Evolutionary conservation across 371 early-diverging fungal species (phyloP).

Genomic region (Syncephalastrum monosporum): DNA sequence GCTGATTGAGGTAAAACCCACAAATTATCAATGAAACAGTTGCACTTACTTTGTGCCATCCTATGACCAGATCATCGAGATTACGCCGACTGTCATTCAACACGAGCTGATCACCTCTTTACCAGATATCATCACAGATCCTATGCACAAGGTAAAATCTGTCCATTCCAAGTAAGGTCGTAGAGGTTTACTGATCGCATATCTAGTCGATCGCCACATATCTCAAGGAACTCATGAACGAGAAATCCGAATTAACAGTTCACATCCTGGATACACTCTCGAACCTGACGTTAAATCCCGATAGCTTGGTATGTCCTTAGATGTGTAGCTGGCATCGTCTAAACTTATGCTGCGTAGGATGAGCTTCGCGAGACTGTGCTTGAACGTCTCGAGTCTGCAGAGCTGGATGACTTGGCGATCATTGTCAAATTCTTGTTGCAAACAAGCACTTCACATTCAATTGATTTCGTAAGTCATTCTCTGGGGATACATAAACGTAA

Average conservation of each 20-base stretch:
- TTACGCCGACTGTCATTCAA: constrained; percentile 67
- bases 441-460: constrained; percentile 50
- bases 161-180: neutral
- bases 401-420: constrained; percentile 68
- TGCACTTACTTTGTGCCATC: neutral
- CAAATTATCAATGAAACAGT: neutral
- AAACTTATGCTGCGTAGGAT: constrained; percentile 18
- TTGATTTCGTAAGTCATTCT: constrained; percentile 25
- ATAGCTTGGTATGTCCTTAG: constrained; percentile 39
- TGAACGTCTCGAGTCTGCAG: constrained; percentile 65
- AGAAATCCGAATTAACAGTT: constrained; percentile 62
- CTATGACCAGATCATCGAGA: constrained; percentile 51
- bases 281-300: constrained; percentile 61
- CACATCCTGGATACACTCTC: constrained; percentile 77
- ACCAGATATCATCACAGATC: constrained; percentile 78
- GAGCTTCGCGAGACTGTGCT: constrained; percentile 61
- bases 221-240: constrained; percentile 64
- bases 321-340: neutral
- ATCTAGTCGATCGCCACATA: constrained; percentile 56
- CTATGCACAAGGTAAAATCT: constrained; percentile 62
- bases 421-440: constrained; percentile 74
- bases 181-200: neutral
- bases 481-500: no score
- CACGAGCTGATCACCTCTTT: constrained; percentile 73
- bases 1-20: constrained; percentile 59